phyloP scores from a whole-genome alignment of 768 basidiomycete genomes.

The Amanita thiersii region DNA sequence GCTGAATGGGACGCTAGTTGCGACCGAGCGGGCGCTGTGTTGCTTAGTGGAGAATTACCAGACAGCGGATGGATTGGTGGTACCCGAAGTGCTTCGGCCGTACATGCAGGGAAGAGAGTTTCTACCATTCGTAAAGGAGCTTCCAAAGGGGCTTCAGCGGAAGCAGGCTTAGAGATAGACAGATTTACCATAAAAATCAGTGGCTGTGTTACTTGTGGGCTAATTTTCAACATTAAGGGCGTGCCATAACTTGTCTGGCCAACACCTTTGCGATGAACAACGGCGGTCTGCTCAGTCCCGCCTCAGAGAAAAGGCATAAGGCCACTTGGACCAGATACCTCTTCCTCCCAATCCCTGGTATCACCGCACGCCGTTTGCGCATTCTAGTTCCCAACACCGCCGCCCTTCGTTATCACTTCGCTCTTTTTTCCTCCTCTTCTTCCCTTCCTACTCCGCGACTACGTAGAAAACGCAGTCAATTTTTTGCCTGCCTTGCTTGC shows the following conservation, averaged over 20 bases:
- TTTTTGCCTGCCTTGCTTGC: constrained; percentile 34
- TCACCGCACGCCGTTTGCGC: constrained; percentile 48
- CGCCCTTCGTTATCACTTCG: constrained; percentile 29
- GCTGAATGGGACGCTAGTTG: constrained; percentile 97
- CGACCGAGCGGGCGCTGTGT: constrained; percentile 93
- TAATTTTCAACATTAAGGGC: not conserved
- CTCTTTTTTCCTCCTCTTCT: not conserved
- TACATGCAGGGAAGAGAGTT: constrained; percentile 97
- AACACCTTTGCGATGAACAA: constrained; percentile 19
- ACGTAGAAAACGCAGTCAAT: constrained; percentile 7
- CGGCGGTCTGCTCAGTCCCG: constrained; percentile 33
- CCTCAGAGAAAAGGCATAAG: constrained; percentile 17
- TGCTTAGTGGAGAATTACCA: constrained; percentile 99
- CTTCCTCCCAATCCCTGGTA: constrained; percentile 50
- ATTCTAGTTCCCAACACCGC: constrained; percentile 48
- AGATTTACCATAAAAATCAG: not conserved
- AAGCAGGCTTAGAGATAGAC: constrained; percentile 42
- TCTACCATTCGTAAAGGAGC: constrained; percentile 73
- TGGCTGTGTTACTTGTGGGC: not conserved
- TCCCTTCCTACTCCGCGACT: not conserved
- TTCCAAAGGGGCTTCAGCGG: constrained; percentile 72
- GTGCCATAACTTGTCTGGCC: too few species aligned
- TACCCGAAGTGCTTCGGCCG: constrained; percentile 85
- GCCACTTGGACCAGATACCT: constrained; percentile 45
- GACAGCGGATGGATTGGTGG: constrained; percentile 82